Evolutionary conservation across 192 early-diverging fungal genomes (phyloP), one percentile per base, ranked within the genome.

Genomic region (Entophlyctis helioformis): DNA sequence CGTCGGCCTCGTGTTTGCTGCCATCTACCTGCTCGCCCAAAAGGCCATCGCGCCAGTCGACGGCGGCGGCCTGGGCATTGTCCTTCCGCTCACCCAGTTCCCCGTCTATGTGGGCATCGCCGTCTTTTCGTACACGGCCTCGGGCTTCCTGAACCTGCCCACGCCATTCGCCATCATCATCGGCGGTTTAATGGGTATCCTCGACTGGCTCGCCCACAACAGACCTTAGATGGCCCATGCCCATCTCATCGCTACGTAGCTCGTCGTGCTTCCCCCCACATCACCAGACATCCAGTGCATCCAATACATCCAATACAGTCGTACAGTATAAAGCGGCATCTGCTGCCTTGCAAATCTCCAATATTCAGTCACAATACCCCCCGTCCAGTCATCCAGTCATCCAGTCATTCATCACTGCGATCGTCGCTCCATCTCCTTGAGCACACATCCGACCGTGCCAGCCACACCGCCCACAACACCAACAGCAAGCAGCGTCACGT

Each of bases 1-100:
- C 0, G 56, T 77, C 28, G 82, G 82, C 5, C 46, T 84, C 5
- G 63, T 79, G 13, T 72, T 71, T 49, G 59, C 82, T 20, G 82
- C 79, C 0, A 60, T 68, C 13, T 83, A 73, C 61, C 39, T 83
- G 25, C 45, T 83, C n/a, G 71, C 46, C 42, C 37, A 52, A 31
- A 67, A 62, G 42, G 62, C 44, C 36, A 59, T 70, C 36, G 39
- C 43, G n/a, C n/a, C n/a, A n/a, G n/a, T n/a, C n/a, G 29, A 31
- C 29, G 29, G 4, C 29, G 11, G 11, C 29, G 11, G 11, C 29
- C 6, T 11, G 6, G 11, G 11, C 29, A 31, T 8, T 11, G 29
- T 11, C 29, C 29, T 31, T 4, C 5, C 7, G 6, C 4, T 44
- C 23, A 7, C 18, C 5, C 15, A 44, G 15, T 44, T 18, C 43